Evolutionary conservation across 495 filamentous ascomycete species (phyloP).

Genomic region (Immersiella caudata): DNA sequence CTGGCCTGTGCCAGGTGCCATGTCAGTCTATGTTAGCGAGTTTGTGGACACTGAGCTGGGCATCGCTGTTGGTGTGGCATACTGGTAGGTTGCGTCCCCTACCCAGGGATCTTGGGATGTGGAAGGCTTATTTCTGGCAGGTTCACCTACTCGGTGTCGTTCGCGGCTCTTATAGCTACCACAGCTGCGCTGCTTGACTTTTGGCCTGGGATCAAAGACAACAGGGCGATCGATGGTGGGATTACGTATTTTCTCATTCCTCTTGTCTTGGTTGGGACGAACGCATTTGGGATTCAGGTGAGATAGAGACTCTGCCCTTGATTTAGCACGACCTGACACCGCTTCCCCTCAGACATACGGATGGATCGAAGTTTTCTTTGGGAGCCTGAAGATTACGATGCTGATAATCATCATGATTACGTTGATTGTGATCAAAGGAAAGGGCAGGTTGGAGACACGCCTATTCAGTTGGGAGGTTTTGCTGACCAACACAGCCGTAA

Average conservation of each 20-base stretch:
- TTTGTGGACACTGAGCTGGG: constrained; percentile 55
- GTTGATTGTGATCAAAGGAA: neutral
- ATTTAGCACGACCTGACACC: neutral
- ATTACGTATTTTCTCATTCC: constrained; percentile 30
- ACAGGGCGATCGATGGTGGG: constrained; percentile 22
- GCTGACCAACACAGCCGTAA: neutral
- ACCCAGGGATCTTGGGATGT: neutral
- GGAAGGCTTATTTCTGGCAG: constrained; percentile 33
- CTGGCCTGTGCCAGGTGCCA: constrained; percentile 52
- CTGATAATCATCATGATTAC: constrained; percentile 6
- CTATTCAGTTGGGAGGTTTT: no score
- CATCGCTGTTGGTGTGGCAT: constrained; percentile 48
- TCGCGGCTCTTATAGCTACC: constrained; percentile 45
- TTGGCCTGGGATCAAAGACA: constrained; percentile 26
- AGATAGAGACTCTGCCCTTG: neutral
- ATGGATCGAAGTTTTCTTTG: constrained; percentile 30
- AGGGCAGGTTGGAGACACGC: neutral
- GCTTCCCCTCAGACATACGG: constrained; percentile 29
- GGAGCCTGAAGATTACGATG: constrained; percentile 1
- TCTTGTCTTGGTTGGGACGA: constrained; percentile 21
- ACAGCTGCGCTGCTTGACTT: constrained; percentile 44
- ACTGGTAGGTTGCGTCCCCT: constrained; percentile 43
- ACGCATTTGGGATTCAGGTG: constrained; percentile 32
- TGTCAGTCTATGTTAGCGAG: constrained; percentile 49
- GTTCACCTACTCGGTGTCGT: constrained; percentile 50